Evolutionary conservation across 2,329 filamentous ascomycete genomes (phyloP), one percentile per base, ranked within the genome.

Genomic region (Amauroascus niger): DNA sequence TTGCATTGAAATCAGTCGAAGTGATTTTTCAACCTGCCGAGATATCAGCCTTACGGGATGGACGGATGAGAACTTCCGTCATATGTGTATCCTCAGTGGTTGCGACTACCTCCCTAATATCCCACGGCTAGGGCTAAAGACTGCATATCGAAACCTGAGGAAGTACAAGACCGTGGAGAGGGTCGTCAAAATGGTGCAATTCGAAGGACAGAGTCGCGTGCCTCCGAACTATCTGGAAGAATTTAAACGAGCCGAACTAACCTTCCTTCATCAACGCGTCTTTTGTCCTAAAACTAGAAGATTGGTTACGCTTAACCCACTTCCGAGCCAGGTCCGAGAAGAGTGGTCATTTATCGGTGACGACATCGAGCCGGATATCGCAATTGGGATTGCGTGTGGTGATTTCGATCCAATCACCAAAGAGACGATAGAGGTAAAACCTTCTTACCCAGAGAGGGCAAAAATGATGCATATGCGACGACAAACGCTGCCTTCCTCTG

Each of bases 11-110:
- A 86, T 98, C 66, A 88, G 88, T 63, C 85, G 93, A 32, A 81
- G 81, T 13, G 87, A 96, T 65, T 97, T 98, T 65, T 86, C 87
- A 50, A 83, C 87, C 28, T 94, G 88, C 60, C 84, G 87, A 48
- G 93, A 96, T 60, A 79, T 97, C 47, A 95, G 86, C 52, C 73
- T 98, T 39, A 85, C 88, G 3, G 91, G 90, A 6, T 98, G 91
- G 91, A 86, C 87, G 1, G 91, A 97, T 67, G 76, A 78, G 8
- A 88, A 96, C 61, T 98, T 98, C 63, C 81, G 93, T 55, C 83
- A 83, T 51, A 98, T 98, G 93, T 88, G 90, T 39, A 98, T 98
- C 60, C 73, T 98, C 56, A 95, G 89, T 65, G 93, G 93, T 6
- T 98, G 93, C 66, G 93, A 98, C 67, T 98, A 98, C 67, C 78